phyloP scores from a whole-genome alignment of 106 monocot genomes.

The Dioscorea dumetorum region DNA sequence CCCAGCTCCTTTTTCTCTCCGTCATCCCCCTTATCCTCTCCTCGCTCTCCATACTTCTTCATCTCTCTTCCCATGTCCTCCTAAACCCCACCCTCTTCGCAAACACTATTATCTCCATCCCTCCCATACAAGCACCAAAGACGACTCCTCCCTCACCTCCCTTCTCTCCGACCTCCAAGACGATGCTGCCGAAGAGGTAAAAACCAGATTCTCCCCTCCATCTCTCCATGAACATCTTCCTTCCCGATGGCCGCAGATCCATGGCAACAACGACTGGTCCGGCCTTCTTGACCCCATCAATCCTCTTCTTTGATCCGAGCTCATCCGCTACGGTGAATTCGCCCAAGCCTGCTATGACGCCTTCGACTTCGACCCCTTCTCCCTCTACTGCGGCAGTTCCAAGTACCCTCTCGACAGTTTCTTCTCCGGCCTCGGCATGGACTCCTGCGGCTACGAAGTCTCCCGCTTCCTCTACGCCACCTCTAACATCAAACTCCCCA shows the following conservation, averaged over 20 bases:
- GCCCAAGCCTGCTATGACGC: slow-evolving; percentile 92
- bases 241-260: slow-evolving; percentile 60
- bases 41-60: neutral
- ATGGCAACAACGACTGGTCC: slow-evolving; percentile 61
- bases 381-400: slow-evolving; percentile 67
- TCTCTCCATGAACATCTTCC: no score
- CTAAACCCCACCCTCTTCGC: no score
- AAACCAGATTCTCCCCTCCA: neutral
- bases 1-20: no score
- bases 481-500: slow-evolving; percentile 58
- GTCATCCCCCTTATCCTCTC: neutral
- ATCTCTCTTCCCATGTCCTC: neutral
- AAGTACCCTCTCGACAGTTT: slow-evolving; percentile 49
- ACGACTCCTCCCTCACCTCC: no score
- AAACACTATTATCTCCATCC: neutral
- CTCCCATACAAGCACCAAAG: neutral
- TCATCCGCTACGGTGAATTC: slow-evolving; percentile 82
- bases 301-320: slow-evolving; percentile 68
- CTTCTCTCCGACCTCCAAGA: neutral
- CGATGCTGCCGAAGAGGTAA: neutral
- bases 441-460: slow-evolving; percentile 40
- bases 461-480: slow-evolving; percentile 81
- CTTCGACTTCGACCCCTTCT: slow-evolving; percentile 73
- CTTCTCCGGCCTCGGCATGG: slow-evolving; percentile 43
- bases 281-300: slow-evolving; percentile 80